Evolutionary conservation across 208 protist species (phyloP), one percentile per base, ranked within the genome.

Genomic region (Trichomonas gallinae): DNA sequence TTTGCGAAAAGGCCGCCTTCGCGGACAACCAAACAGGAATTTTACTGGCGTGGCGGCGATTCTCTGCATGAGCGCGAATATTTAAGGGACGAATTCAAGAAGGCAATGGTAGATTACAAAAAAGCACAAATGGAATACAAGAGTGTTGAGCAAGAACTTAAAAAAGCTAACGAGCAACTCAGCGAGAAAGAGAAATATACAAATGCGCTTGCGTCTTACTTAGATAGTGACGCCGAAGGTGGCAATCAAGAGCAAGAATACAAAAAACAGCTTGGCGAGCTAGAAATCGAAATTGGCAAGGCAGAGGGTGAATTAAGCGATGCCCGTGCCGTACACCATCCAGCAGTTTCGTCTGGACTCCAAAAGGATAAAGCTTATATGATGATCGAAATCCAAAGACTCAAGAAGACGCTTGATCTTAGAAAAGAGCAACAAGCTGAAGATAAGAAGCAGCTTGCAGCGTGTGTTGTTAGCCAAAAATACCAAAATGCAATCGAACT

Each of bases 301-400:
- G 26, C 26, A 10, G 87, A 93, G 38, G 8, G 21, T 26, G 44
- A 48, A 38, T 31, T 93, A 38, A 34, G 23, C 8, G 44, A 38
- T 51, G 44, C 44, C 6, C 42, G 45, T n/a, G 11, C 87, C 51
- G 17, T 51, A 23, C 87, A 93, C 13, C 42, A 93, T 51, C 87
- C 87, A 38, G 87, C 87, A 31, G 17, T 44, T 15, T 51, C 34
- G 38, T 23, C 44, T 38, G 87, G 40, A 2, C 87, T 93, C 9
- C 44, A 51, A 38, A 93, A 93, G 51, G 87, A 93, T 11, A 93
- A 93, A 26, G 87, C 87, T 38, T 26, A 48, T 17, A 48, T 48
- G 42, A 48, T 93, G 87, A 93, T 93, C 44, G 87, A 93, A 58
- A 93, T 93, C 51, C 87, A 93, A 51, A 23, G 44, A 38, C 40